Base-by-base conservation (phyloP, 306 rosid genomes). In the Potentilla sterilis region DNA sequence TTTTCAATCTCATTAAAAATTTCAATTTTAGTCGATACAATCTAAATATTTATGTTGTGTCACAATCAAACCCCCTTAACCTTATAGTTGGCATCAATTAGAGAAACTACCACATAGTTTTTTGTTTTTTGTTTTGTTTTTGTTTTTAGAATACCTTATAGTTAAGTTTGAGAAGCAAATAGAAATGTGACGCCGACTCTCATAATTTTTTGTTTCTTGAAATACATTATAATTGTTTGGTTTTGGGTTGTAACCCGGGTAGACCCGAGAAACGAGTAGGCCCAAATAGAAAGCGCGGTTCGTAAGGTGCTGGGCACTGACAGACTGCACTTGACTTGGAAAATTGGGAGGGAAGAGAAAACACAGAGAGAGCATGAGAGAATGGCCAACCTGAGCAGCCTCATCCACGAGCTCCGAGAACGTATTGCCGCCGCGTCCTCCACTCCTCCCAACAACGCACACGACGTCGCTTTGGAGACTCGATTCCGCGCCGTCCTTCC, bases 401-500 rank as follows among this genome's bases (percentile, higher is more conserved):
- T 92, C 13, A 83, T 92, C 6, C 98, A 84, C 84, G 96, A 88
- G 81, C 92, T 95, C 69, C 90, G 96, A 6, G 97, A 92, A 65
- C 89, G 90, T 76, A 86, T 92, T 38, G 90, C 95, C 0, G 89
- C 96, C 42, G 76, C 98, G 1, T 82, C 98, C 0, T 86, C 97
- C 54, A 67, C 90, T 34, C 78, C 89, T 62, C 72, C 87, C 3
- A 79, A 67, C 83, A 81, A 74, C 63, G 72, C 75, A 44, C 80
- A 81, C 77, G 93, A 90, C 84, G 84, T 74, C 77, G 97, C 83
- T 74, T 83, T 92, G 85, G 91, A 89, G 67, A 61, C 44, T 52
- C 63, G 97, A 46, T 95, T 95, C 86, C 96, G 98, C n/a, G 79
- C 87, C 54, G 89, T 95, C 54, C 92, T 95, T 38, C 98, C 96